These are phyloP conservation scores for Hypoxylon sp. DNA, from an alignment of 2,329 filamentous ascomycete genomes.

Conservation along the genomic window DNA sequence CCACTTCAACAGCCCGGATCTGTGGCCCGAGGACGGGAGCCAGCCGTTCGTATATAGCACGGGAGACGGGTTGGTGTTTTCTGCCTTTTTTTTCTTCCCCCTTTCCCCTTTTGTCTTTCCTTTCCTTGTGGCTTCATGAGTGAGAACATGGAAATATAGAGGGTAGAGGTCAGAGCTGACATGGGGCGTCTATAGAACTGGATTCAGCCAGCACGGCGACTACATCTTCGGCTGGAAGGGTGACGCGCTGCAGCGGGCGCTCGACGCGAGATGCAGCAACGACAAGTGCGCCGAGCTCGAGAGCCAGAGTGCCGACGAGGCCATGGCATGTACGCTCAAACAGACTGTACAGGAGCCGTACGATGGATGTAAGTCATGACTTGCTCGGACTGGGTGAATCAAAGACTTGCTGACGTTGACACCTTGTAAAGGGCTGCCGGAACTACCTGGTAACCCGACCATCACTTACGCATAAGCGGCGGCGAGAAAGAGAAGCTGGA, in stretches of 20 bases:
- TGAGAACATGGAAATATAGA: no score
- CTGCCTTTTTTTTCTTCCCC: background rate
- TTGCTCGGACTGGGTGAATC: background rate
- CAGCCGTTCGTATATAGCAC: slow-evolving; percentile 35
- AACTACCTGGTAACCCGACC: slow-evolving; percentile 30
- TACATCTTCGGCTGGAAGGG: slow-evolving; percentile 48
- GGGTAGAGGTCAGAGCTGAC: background rate
- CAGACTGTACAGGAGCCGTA: slow-evolving; percentile 29
- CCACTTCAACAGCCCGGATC: slow-evolving; percentile 28
- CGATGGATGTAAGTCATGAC: slow-evolving; percentile 28
- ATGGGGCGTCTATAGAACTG: slow-evolving; percentile 23
- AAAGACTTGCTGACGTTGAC: slow-evolving; percentile 6
- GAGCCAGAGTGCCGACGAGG: slow-evolving; percentile 32
- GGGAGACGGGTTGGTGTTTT: slow-evolving; percentile 33
- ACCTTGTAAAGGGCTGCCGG: slow-evolving; percentile 13
- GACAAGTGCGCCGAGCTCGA: slow-evolving; percentile 32
- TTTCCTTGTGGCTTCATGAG: no score
- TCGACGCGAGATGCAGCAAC: slow-evolving; percentile 42
- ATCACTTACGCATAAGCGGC: slow-evolving; percentile 23
- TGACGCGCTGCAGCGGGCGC: slow-evolving; percentile 45
- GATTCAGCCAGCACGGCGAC: slow-evolving; percentile 48
- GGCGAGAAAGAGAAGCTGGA: no score
- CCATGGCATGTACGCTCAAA: slow-evolving; percentile 30
- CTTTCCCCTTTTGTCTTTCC: no score
- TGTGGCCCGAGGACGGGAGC: slow-evolving; percentile 43